Percentiles rank a stretch among this genome's conserved stretches.
phyloP scores from a whole-genome alignment of 441 rosid genomes.

The Syzygium malaccense region DNA sequence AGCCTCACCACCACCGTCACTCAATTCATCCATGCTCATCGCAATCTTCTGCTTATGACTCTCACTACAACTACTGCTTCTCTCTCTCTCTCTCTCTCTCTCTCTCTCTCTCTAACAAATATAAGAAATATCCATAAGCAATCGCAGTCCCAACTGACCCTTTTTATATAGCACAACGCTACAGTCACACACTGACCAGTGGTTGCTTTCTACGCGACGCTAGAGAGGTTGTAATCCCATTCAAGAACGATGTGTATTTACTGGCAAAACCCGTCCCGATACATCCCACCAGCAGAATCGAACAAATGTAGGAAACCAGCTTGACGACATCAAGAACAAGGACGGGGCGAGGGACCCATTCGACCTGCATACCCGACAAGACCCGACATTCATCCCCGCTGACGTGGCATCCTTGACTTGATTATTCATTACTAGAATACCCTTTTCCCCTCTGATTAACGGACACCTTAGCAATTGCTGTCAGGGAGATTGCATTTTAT shows the following conservation, averaged over 20 bases:
- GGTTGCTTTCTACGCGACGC: not conserved
- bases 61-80: not conserved
- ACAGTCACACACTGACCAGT: not conserved
- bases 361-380: not conserved
- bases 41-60: not conserved
- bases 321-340: not conserved
- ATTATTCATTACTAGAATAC: not conserved
- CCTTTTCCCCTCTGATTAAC: not conserved
- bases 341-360: not conserved
- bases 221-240: not conserved
- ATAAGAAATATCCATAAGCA: not conserved
- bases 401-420: not conserved
- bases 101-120: not conserved
- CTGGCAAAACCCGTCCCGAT: not conserved
- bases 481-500: not conserved
- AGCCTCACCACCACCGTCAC: slow-evolving; percentile 14
- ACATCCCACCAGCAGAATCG: not conserved
- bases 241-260: not conserved
- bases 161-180: not conserved
- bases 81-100: not conserved
- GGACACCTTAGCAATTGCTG: not conserved
- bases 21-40: slow-evolving; percentile 4
- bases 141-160: not conserved
- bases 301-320: not conserved
- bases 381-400: not conserved